Evolutionary conservation across 2,329 filamentous ascomycete species (phyloP), one percentile per base, ranked within the genome.

Genomic region (Colletotrichum euphorbiae): DNA sequence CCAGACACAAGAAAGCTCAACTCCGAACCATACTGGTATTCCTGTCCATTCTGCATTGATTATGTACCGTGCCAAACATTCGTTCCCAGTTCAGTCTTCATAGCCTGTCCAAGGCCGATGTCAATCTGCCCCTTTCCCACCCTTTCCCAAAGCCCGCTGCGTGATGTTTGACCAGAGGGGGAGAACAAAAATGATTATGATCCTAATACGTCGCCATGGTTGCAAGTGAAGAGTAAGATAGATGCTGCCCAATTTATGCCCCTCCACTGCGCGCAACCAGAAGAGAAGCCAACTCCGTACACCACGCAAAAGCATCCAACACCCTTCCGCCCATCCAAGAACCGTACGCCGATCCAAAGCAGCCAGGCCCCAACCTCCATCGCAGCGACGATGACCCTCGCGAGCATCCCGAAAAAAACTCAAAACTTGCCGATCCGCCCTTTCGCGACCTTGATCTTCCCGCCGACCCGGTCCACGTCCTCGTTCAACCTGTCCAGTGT

Each of bases 381-480:
- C 19, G 57, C 64, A 40, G 74, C 57, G 13, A 82, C 57, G 15
- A 77, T 62, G n/a, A 70, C 65, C 46, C 74, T 71, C 15, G 81
- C 70, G 19, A 72, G 50, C 15, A 75, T 12, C 46, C 69, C 70
- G 19, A 74, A 56, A 11, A 71, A 66, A 68, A 78, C 79, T 83
- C 81, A 85, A 73, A 94, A 89, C 81, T 90, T 91, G 76, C 84
- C 86, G 67, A 90, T 86, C 65, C 91, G 85, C 74, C 89, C 89
- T 81, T 91, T 93, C n/a, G 90, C 92, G 69, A 94, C 87, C 69
- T 85, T 84, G 64, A 94, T 79, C 84, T 95, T 95, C 69, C 85
- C 85, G 48, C 85, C 83, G 15, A 93, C 82, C 6, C 90, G 82
- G 69, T 90, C 88, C 3, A 86, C 85, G 78, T 94, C 91, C 62